phyloP scores from a whole-genome alignment of 2,329 filamentous ascomycete species.

The Coleophoma crateriformis region DNA sequence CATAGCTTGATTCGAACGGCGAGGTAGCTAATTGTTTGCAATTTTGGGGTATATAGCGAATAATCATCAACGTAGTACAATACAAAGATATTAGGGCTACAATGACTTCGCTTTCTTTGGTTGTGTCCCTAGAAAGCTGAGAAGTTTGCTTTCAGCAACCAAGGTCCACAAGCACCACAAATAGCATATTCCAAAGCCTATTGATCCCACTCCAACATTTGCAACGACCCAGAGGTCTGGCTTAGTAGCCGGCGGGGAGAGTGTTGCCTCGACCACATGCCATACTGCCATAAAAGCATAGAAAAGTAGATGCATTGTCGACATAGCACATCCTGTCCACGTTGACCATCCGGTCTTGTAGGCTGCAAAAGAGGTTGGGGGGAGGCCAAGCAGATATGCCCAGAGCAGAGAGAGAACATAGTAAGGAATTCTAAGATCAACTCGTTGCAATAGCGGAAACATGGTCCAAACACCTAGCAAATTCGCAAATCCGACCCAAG shows the following conservation, averaged over 20 bases:
- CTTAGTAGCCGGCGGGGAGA: conserved; percentile 66
- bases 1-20: no score
- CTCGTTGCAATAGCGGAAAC: conserved; percentile 82
- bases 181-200: conserved; percentile 82
- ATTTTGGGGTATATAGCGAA: no score
- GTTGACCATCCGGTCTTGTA: conserved; percentile 50
- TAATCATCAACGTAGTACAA: no score
- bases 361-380: conserved; percentile 65
- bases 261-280: conserved; percentile 70
- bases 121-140: conserved; percentile 8
- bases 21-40: no score
- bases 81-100: no score
- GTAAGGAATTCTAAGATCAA: conserved; percentile 81
- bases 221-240: conserved; percentile 93
- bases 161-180: conserved; percentile 79
- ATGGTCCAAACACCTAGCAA: conserved; percentile 86
- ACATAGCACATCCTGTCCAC: conserved; percentile 51
- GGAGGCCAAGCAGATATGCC: conserved; percentile 85
- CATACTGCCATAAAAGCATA: conserved; percentile 75
- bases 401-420: conserved; percentile 79
- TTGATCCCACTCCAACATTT: conserved; percentile 82
- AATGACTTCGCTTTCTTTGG: no score
- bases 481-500: conserved; percentile 97
- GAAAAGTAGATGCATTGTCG: conserved; percentile 66
- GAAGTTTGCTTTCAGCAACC: conserved; percentile 44